Evolutionary conservation across 805 yeast genomes (phyloP).

Genomic region (Dipodascopsis uninucleata): DNA sequence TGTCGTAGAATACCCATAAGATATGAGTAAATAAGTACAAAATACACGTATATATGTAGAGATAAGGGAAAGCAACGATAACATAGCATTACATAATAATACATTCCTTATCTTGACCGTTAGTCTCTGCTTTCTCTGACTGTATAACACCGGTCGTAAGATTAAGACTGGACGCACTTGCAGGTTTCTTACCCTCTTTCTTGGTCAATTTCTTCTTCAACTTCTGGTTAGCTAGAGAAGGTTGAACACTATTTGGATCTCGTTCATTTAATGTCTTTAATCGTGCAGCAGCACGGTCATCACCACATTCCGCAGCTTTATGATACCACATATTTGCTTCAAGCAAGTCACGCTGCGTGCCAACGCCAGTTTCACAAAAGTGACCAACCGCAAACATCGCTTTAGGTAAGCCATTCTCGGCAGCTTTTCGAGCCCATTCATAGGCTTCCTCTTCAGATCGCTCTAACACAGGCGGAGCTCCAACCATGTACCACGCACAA

Average conservation of each 20-base stretch:
- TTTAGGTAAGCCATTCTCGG: slow-evolving; percentile 65
- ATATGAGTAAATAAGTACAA: no score
- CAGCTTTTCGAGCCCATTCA: slow-evolving; percentile 91
- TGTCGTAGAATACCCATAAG: no score
- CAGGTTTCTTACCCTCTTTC: slow-evolving; percentile 27
- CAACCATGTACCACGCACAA: slow-evolving; percentile 96
- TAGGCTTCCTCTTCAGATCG: slow-evolving; percentile 81
- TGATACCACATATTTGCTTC: slow-evolving; percentile 72
- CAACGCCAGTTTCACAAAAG: slow-evolving; percentile 83
- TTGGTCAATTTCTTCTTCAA: slow-evolving; percentile 15
- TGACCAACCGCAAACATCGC: slow-evolving; percentile 84
- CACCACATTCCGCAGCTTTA: slow-evolving; percentile 63
- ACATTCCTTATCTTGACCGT: slow-evolving; percentile 34
- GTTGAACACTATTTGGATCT: background rate
- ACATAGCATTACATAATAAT: slow-evolving; percentile 29
- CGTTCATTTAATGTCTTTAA: slow-evolving; percentile 13
- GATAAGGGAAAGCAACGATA: background rate
- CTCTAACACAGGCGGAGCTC: slow-evolving; percentile 77
- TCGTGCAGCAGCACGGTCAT: slow-evolving; percentile 46
- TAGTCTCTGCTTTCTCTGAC: slow-evolving; percentile 3
- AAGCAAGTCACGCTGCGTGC: slow-evolving; percentile 57
- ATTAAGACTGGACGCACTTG: slow-evolving; percentile 20
- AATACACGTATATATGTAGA: background rate
- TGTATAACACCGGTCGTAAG: no score
- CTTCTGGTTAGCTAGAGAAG: background rate